Evolutionary conservation across 345 rosid species (phyloP).

Genomic region (Sonneratia caseolaris): DNA sequence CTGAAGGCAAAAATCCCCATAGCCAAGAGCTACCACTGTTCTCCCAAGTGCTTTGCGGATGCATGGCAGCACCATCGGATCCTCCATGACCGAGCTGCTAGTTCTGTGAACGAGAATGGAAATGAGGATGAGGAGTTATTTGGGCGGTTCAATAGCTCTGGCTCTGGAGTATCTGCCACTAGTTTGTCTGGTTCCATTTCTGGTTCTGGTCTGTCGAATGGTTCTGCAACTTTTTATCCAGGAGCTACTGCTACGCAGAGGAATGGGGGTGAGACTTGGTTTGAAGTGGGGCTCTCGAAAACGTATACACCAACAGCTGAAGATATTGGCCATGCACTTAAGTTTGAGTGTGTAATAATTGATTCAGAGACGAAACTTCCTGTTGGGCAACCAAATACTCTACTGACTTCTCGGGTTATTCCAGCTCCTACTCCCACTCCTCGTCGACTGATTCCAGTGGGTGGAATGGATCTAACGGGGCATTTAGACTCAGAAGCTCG

Average conservation of each 20-base stretch:
- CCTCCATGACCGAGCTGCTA: constrained; percentile 87
- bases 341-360: constrained; percentile 84
- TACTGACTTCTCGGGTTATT: constrained; percentile 85
- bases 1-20: constrained; percentile 78
- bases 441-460: constrained; percentile 69
- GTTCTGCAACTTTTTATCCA: constrained; percentile 62
- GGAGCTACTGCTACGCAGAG: constrained; percentile 49
- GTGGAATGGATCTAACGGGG: constrained; percentile 50
- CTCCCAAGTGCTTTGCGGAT: constrained; percentile 86
- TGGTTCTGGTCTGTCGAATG: constrained; percentile 59
- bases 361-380: constrained; percentile 65
- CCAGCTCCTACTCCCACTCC: constrained; percentile 96
- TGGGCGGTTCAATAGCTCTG: constrained; percentile 72
- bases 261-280: constrained; percentile 82
- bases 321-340: constrained; percentile 85
- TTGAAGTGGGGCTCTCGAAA: constrained; percentile 86
- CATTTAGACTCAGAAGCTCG: constrained; percentile 67
- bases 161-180: constrained; percentile 51
- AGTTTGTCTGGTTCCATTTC: constrained; percentile 60
- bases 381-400: constrained; percentile 55
- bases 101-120: constrained; percentile 69
- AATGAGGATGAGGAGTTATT: constrained; percentile 84
- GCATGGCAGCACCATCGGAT: constrained; percentile 99
- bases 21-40: constrained; percentile 83
- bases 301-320: constrained; percentile 93